A percentile compares a stretch with the other conserved stretches of the same genome.
Evolutionary conservation across 306 rosid genomes (phyloP).

Genomic region (Mimosa pudica): DNA sequence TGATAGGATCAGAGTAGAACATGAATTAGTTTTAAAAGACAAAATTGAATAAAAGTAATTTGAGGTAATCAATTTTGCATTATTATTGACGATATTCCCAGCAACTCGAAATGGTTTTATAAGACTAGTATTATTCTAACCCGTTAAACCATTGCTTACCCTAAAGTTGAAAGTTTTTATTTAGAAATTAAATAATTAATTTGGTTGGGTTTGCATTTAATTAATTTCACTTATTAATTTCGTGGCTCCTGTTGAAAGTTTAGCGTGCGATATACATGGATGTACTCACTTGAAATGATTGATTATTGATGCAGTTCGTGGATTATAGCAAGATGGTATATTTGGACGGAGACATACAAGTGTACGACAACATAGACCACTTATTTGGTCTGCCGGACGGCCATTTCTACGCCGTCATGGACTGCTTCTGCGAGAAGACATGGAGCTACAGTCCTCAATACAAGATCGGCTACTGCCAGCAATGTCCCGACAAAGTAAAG

Average conservation of each 20-base stretch:
- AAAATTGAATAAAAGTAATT: too few relatives aligned
- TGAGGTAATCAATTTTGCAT: too few relatives aligned
- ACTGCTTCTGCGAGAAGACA: constrained; percentile 83
- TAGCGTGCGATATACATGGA: background rate
- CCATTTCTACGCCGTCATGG: constrained; percentile 68
- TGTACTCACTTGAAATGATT: background rate
- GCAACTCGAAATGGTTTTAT: too few relatives aligned
- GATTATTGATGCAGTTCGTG: constrained; percentile 53
- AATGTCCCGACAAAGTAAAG: constrained; percentile 58
- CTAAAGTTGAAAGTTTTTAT: background rate
- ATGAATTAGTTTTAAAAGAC: too few relatives aligned
- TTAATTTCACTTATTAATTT: background rate
- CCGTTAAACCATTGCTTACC: background rate
- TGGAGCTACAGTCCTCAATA: constrained; percentile 76
- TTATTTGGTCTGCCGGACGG: constrained; percentile 61
- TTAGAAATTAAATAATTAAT: too few relatives aligned
- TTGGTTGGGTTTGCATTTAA: background rate
- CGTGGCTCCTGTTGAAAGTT: background rate
- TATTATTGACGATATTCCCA: too few relatives aligned
- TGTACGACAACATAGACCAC: constrained; percentile 67
- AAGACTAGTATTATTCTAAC: too few relatives aligned
- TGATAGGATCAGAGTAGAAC: too few relatives aligned
- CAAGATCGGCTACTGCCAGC: constrained; percentile 74
- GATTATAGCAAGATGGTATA: constrained; percentile 75
- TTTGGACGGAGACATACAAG: constrained; percentile 79